These are phyloP conservation scores for Rhodomyrtus psidioides DNA, from an alignment of 441 rosid genomes.

Conservation along the genomic window DNA sequence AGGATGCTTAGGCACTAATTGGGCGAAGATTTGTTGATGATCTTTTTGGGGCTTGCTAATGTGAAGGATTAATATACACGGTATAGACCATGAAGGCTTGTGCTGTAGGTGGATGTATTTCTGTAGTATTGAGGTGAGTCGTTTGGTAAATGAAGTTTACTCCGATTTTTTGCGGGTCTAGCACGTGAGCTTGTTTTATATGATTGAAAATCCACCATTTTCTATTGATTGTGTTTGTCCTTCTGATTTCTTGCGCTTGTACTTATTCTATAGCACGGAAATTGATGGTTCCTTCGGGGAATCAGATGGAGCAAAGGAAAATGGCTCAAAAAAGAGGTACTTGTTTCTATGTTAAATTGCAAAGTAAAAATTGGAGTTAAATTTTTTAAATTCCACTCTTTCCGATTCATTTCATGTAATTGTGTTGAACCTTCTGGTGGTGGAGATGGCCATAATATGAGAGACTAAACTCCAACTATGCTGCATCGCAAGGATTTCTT, in stretches of 20 bases:
- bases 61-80: not conserved
- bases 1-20: not conserved
- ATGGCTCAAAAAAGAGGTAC: slow-evolving; percentile 78
- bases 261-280: slow-evolving; percentile 33
- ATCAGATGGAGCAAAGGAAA: slow-evolving; percentile 61
- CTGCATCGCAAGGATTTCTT: not conserved
- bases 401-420: not conserved
- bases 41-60: not conserved
- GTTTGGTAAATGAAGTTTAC: not conserved
- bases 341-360: not conserved
- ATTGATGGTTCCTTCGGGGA: slow-evolving; percentile 69
- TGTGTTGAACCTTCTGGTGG: not conserved
- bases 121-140: not conserved
- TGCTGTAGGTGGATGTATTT: not conserved
- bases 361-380: not conserved
- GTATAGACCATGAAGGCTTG: not conserved
- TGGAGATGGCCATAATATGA: not conserved
- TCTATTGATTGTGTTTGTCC: not conserved
- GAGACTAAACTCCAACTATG: not conserved
- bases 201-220: not conserved
- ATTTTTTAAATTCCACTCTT: not conserved
- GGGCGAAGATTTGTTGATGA: not conserved
- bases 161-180: not conserved
- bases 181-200: not conserved
- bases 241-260: slow-evolving; percentile 1